Base-by-base conservation (phyloP, 257 asterid genomes). In the Echites panduratus region DNA sequence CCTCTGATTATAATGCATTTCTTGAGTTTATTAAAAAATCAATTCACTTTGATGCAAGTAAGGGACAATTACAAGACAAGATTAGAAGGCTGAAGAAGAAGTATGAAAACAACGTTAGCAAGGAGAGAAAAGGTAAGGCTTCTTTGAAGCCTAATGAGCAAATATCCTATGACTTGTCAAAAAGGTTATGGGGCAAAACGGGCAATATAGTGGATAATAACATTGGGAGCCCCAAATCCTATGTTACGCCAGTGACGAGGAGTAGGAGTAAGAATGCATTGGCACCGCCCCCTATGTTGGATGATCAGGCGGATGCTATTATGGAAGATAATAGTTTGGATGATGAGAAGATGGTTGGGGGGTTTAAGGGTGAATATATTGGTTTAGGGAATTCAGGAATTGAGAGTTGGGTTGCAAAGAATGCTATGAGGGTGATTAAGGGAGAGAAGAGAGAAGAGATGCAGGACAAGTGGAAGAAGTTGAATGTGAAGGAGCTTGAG, bases 1-100 rank as follows among this genome's bases (percentile, higher is more conserved):
- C 68, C 29, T 35, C 83, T 10, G 83, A 89, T 62, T 26, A 82
- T 76, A 59, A 64, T 35, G 88, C 72, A 9, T 91, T 91, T 65
- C 84, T 74, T 35, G 91, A 84, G 3, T 89, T 82, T 27, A 85
- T 89, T 2, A 85, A 78, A 76, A 74, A 82, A 1, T 81, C 79
- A 41, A 13, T 91, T 66, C 89, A 79, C 19, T 58, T 79, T 0
- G 88, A 80, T 22, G 82, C 81, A 35, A 76, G 67, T 1, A 80
- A 77, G 77, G 12, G 70, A 27, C 97, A 91, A 71, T 41, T 91
- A 83, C 87, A 75, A 70, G 79, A 79, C 26, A 89, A 91, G 79
- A 84, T 91, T 8, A 72, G 86, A 75, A 85, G 86, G 81, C 57
- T 88, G 74, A 85, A 50, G 79, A 83, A 70, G 77, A 89, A 85